Percentiles rank a stretch among this genome's conserved stretches.
These are phyloP conservation scores for Lodderomyces elongisporus DNA, from an alignment of 1,139 yeast species.

Conservation along the genomic window DNA sequence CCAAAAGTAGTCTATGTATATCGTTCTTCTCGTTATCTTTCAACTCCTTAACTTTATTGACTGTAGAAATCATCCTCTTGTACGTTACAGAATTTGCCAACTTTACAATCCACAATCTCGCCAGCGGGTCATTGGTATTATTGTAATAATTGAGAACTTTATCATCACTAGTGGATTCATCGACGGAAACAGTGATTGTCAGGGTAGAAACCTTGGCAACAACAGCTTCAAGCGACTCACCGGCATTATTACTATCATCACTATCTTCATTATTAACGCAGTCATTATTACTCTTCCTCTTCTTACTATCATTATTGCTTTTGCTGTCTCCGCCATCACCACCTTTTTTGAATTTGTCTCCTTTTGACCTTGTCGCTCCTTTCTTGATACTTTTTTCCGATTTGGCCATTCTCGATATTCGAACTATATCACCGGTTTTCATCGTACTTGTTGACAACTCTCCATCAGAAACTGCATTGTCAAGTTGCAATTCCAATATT, in stretches of 20 bases:
- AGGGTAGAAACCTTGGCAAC: constrained; percentile 46
- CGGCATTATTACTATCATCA: constrained; percentile 18
- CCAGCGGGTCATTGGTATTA: constrained; percentile 30
- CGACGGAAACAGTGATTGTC: constrained; percentile 49
- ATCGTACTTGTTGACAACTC: constrained; percentile 56
- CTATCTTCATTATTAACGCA: constrained; percentile 1
- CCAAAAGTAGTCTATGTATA: constrained; percentile 42
- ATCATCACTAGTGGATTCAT: constrained; percentile 46
- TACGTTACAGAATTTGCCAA: constrained; percentile 67
- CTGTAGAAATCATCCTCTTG: constrained; percentile 73
- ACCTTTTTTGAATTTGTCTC: too few species aligned
- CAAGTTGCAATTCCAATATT: constrained; percentile 60
- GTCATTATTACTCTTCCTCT: constrained; percentile 12
- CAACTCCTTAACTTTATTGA: constrained; percentile 60
- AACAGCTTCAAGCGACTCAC: constrained; percentile 51
- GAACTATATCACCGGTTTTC: constrained; percentile 75
- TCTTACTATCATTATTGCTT: constrained; percentile 14
- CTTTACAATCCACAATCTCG: constrained; percentile 58
- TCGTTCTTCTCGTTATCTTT: constrained; percentile 27
- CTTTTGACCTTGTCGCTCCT: constrained; percentile 11
- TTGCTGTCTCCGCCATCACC: too few species aligned
- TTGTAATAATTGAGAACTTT: constrained; percentile 40
- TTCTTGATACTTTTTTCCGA: constrained; percentile 17
- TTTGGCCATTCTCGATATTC: constrained; percentile 35
- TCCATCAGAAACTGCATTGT: constrained; percentile 43